Evolutionary conservation across 345 rosid genomes (phyloP), one percentile per base, ranked within the genome.

Genomic region (Eucalyptus caleyi): DNA sequence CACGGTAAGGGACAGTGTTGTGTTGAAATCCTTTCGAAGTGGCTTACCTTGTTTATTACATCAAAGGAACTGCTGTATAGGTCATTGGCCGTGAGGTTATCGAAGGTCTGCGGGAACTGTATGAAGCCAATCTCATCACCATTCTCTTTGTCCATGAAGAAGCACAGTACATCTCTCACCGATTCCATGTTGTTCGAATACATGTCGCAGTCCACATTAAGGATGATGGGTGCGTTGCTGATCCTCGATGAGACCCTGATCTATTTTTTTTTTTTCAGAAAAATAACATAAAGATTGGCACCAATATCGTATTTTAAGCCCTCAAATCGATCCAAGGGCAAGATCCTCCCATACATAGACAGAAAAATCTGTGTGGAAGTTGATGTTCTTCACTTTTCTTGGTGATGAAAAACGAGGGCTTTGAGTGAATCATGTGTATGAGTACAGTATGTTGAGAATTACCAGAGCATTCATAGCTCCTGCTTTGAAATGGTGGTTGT

Each of bases 391-490:
- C 82, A 34, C 45, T 72, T 72, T 18, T 18, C 44, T 34, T 72
- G 40, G 4, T 34, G 45, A 18, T 72, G 45, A 72, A 72, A 34
- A 19, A 37, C 10, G 13, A 34, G 24, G 26, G 44, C 44, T 72
- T 72, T 34, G 44, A 18, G 44, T 72, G 45, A 72, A 34, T 72
- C 45, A 19, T 5, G 44, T 72, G 8, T 18, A 72, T 18, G 2
- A 37, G 21, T 72, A 34, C 44, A 2, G 26, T 34, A 34, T 10
- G 82, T 18, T 72, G 82, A 72, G 45, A 37, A 77, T 72, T 72
- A 94, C 95, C 93, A 94, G 81, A 9, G 95, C 92, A 88, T 94
- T 94, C 91, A 92, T 82, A 32, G 96, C 94, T 87, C 96, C 96
- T 19, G 96, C 95, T 90, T 94, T 94, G 88, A 92, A 93, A 87